These are phyloP conservation scores for Fusarium ramigenum DNA, from an alignment of 2,329 filamentous ascomycete genomes.

Conservation along the genomic window DNA sequence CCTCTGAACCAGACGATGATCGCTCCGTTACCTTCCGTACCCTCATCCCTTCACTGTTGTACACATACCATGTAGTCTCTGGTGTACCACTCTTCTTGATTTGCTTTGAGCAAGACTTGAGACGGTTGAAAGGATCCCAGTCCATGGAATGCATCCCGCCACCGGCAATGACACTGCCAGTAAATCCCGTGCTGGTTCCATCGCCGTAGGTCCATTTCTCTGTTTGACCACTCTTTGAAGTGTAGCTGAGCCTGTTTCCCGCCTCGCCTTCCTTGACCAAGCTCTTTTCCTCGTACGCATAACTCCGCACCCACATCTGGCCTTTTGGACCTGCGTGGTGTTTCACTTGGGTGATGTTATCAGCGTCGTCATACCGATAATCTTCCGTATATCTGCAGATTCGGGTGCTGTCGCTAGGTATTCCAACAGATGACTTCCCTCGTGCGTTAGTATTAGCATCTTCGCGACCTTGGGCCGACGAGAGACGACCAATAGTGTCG, in stretches of 20 bases:
- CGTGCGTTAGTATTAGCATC: not conserved
- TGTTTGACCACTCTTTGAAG: not conserved
- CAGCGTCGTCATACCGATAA: not conserved
- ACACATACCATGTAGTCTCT: no score
- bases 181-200: fast-evolving
- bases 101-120: not conserved
- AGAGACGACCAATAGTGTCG: not conserved
- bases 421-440: not conserved
- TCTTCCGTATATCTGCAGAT: not conserved
- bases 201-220: not conserved
- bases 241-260: not conserved
- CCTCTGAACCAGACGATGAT: fast-evolving
- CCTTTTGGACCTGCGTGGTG: not conserved
- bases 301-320: not conserved
- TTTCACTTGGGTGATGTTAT: not conserved
- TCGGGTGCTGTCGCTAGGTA: not conserved
- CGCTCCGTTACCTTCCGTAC: no score
- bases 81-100: not conserved
- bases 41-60: no score
- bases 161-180: not conserved
- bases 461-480: not conserved
- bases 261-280: not conserved
- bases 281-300: not conserved
- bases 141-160: not conserved
- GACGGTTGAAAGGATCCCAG: not conserved